Evolutionary conservation across 352 stramenopile genomes (phyloP).

Genomic region (Halophytophthora batemanensis): DNA sequence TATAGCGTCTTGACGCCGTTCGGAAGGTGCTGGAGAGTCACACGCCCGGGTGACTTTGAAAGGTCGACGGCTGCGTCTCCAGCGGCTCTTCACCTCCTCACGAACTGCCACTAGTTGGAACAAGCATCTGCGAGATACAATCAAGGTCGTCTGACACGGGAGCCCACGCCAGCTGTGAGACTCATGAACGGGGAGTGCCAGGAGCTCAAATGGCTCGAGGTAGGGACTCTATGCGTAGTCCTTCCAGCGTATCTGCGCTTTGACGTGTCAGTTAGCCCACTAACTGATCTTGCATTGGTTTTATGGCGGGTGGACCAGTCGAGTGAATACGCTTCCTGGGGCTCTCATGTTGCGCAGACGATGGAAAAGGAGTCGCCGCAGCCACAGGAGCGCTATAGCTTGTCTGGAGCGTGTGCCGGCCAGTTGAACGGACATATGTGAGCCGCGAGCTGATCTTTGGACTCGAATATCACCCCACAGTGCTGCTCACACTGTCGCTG

Average conservation of each 20-base stretch:
- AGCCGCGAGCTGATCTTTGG: constrained; percentile 4
- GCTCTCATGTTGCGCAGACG: constrained; percentile 30
- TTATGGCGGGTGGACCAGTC: constrained; percentile 21
- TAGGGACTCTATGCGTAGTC: not conserved
- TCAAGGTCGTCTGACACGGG: not conserved
- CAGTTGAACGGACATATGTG: constrained; percentile 50
- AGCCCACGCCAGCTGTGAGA: not conserved
- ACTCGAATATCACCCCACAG: not conserved
- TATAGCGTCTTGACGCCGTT: too few species aligned
- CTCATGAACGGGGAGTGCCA: constrained; percentile 13
- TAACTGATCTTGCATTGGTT: not conserved
- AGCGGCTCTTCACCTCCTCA: constrained; percentile 1
- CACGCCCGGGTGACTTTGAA: not conserved
- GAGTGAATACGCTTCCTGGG: constrained; percentile 42
- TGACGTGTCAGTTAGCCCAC: not conserved
- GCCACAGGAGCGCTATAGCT: constrained; percentile 17
- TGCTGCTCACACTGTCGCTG: not conserved
- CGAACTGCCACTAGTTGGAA: too few species aligned
- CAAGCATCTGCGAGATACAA: too few species aligned
- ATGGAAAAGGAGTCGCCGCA: constrained; percentile 15
- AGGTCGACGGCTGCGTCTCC: constrained; percentile 5
- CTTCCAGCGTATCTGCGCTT: too few species aligned
- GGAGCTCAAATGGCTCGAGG: constrained; percentile 26
- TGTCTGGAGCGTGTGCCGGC: constrained; percentile 20
- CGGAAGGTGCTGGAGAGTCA: too few species aligned